Conservation (phyloP, 768 basidiomycete species). For the Amanita rubescens region DNA sequence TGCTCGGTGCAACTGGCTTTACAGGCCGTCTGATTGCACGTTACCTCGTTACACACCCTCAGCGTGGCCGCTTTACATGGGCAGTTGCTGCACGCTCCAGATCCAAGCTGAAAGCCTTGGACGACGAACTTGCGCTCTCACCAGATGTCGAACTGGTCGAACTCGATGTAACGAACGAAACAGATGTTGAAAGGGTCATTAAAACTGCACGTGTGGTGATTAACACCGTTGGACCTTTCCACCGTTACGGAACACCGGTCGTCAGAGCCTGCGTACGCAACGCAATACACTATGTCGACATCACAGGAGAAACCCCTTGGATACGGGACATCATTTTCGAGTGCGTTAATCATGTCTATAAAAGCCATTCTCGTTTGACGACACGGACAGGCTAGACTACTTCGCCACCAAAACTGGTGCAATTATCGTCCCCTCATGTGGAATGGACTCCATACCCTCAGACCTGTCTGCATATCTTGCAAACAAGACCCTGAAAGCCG, state of each 20-base stretch:
- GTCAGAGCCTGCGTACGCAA: constrained; percentile 67
- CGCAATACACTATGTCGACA: constrained; percentile 81
- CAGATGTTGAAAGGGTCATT: constrained; percentile 51
- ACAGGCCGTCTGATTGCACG: constrained; percentile 62
- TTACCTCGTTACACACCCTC: constrained; percentile 61
- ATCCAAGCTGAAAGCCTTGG: constrained; percentile 48
- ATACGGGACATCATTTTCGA: constrained; percentile 51
- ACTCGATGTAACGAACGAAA: constrained; percentile 51
- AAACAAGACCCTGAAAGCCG: constrained; percentile 56
- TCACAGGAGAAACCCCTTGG: constrained; percentile 70
- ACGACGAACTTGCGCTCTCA: constrained; percentile 37
- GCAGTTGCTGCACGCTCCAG: constrained; percentile 64
- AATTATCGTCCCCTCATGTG: constrained; percentile 74
- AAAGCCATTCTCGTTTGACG: constrained; percentile 1
- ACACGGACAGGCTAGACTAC: constrained; percentile 53
- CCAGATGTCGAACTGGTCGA: constrained; percentile 37
- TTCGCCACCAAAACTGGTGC: constrained; percentile 61
- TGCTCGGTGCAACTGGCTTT: constrained; percentile 74
- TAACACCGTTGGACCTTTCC: constrained; percentile 72
- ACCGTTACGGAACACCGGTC: constrained; percentile 64
- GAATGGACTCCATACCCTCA: constrained; percentile 71
- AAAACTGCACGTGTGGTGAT: constrained; percentile 59
- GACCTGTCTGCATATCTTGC: constrained; percentile 66
- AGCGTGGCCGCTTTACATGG: constrained; percentile 53
- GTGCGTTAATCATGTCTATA: constrained; percentile 28